Evolutionary conservation across 345 rosid genomes (phyloP).

Genomic region (Brassica nigra): DNA sequence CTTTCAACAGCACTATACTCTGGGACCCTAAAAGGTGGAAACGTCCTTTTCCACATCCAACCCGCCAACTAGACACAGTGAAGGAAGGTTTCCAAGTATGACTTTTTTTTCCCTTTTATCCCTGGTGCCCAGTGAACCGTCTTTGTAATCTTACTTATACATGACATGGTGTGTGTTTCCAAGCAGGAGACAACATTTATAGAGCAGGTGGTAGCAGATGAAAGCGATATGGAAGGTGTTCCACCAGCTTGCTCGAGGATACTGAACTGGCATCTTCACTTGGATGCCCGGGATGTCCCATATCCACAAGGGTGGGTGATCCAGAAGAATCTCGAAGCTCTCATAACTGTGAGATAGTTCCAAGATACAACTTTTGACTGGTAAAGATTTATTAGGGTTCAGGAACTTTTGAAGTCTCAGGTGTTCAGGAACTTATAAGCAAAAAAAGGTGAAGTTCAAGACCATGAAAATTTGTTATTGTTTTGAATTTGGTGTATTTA

Average conservation of each 20-base stretch:
- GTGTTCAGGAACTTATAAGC: neutral
- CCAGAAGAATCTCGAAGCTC: slow-evolving; percentile 62
- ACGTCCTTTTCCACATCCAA: slow-evolving; percentile 53
- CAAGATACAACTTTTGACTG: slow-evolving; percentile 32
- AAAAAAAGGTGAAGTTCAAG: slow-evolving; percentile 9
- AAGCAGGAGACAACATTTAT: slow-evolving; percentile 88
- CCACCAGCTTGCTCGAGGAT: slow-evolving; percentile 73
- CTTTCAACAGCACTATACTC: slow-evolving; percentile 87
- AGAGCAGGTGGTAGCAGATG: slow-evolving; percentile 88
- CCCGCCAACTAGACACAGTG: slow-evolving; percentile 73
- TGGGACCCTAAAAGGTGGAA: slow-evolving; percentile 90
- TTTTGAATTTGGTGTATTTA: slow-evolving; percentile 17
- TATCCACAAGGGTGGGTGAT: slow-evolving; percentile 82
- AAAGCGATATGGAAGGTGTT: slow-evolving; percentile 83
- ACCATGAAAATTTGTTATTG: neutral
- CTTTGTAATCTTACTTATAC: neutral
- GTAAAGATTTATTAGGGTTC: slow-evolving; percentile 18
- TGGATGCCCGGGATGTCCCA: slow-evolving; percentile 52
- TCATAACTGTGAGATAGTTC: slow-evolving; percentile 49
- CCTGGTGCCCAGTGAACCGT: neutral
- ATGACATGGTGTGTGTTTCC: slow-evolving; percentile 22
- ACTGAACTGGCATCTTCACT: slow-evolving; percentile 94
- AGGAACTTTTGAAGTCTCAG: slow-evolving; percentile 4
- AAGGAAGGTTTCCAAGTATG: slow-evolving; percentile 95
- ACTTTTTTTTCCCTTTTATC: neutral